Evolutionary conservation across 495 filamentous ascomycete genomes (phyloP).

Genomic region (Penicillium dipodomyicola): DNA sequence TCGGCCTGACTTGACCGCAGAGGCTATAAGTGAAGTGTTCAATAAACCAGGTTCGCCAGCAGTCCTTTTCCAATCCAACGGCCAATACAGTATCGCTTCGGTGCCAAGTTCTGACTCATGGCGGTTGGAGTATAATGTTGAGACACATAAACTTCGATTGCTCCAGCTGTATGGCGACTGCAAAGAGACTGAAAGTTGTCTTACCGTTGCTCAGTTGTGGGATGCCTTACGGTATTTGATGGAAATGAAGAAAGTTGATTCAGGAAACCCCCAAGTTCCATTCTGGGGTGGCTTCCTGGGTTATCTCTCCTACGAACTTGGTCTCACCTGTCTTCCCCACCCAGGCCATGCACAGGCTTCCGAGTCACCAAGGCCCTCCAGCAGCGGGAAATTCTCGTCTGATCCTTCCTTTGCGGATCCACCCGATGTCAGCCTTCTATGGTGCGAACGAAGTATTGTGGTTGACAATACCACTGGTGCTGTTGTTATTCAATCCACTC

Average conservation of each 20-base stretch:
- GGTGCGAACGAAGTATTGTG: slow-evolving; percentile 76
- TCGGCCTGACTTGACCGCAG: slow-evolving; percentile 25
- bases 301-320: slow-evolving; percentile 86
- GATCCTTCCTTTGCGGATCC: slow-evolving; percentile 38
- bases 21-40: slow-evolving; percentile 36
- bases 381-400: not conserved
- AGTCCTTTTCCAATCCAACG: slow-evolving; percentile 46
- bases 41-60: slow-evolving; percentile 39
- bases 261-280: slow-evolving; percentile 46
- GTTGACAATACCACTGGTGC: slow-evolving; percentile 65
- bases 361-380: not conserved
- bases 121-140: slow-evolving; percentile 41
- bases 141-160: slow-evolving; percentile 23
- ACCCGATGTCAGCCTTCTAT: slow-evolving; percentile 74
- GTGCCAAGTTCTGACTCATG: slow-evolving; percentile 42
- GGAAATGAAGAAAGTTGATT: slow-evolving; percentile 45
- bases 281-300: slow-evolving; percentile 93
- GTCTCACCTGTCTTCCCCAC: slow-evolving; percentile 53
- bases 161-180: slow-evolving; percentile 20
- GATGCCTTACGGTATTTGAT: slow-evolving; percentile 52
- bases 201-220: slow-evolving; percentile 41
- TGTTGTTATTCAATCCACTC: slow-evolving; percentile 62
- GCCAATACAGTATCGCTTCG: slow-evolving; percentile 41
- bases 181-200: slow-evolving; percentile 17
- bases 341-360: slow-evolving; percentile 18